phyloP scores from a whole-genome alignment of 805 yeast species.

The Monosporozyma aerobia region DNA sequence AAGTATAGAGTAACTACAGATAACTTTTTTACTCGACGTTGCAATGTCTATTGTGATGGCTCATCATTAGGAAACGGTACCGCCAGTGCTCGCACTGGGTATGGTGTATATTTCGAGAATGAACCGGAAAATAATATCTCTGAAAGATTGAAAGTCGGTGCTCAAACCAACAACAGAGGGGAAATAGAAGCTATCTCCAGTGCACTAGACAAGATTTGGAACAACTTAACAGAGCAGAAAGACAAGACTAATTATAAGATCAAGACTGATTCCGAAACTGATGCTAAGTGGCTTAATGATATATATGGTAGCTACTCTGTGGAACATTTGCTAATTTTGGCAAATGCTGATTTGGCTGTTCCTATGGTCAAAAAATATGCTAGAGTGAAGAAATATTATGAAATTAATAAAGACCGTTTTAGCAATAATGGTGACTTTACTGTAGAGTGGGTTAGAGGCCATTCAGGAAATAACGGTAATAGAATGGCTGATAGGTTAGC shows the following conservation, averaged over 20 bases:
- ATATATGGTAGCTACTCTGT: slow-evolving; percentile 47
- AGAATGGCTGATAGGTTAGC: slow-evolving; percentile 73
- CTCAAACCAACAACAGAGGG: slow-evolving; percentile 72
- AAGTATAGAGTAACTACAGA: slow-evolving; percentile 3
- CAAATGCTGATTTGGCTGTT: slow-evolving; percentile 24
- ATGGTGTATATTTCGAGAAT: slow-evolving; percentile 65
- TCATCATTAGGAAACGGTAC: slow-evolving; percentile 57
- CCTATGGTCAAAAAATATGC: slow-evolving; percentile 37
- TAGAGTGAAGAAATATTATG: slow-evolving; percentile 33
- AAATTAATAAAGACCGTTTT: slow-evolving; percentile 15
- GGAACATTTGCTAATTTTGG: slow-evolving; percentile 31
- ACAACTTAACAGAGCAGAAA: slow-evolving; percentile 10
- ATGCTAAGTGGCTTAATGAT: slow-evolving; percentile 43
- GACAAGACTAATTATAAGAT: slow-evolving; percentile 33
- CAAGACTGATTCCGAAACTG: slow-evolving; percentile 63
- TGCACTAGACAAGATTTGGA: slow-evolving; percentile 42
- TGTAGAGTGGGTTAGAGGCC: slow-evolving; percentile 63
- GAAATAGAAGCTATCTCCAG: slow-evolving; percentile 60
- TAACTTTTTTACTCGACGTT: slow-evolving; percentile 3
- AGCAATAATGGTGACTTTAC: slow-evolving; percentile 33
- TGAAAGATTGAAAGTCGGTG: slow-evolving; percentile 38
- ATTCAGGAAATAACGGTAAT: slow-evolving; percentile 60
- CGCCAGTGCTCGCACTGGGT: slow-evolving; percentile 38
- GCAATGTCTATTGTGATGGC: slow-evolving; percentile 64
- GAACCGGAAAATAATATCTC: slow-evolving; percentile 42